Percentiles rank a stretch among this genome's conserved stretches.
Evolutionary conservation across 176 grass and related monocot species (phyloP).

Genomic region (Paspalum notatum): DNA sequence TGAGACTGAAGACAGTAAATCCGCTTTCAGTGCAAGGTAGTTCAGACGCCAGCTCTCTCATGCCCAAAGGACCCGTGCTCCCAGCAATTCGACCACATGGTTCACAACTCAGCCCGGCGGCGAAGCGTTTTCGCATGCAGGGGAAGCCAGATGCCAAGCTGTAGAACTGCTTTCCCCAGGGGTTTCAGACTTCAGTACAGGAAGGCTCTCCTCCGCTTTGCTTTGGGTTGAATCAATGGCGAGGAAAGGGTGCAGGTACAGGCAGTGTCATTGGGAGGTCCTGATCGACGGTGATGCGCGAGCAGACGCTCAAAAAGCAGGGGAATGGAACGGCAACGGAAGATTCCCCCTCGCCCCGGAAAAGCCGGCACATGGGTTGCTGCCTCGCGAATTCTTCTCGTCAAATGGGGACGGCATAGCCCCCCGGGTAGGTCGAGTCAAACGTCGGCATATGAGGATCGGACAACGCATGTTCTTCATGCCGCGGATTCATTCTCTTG

Average conservation of each 20-base stretch:
- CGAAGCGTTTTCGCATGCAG: slow-evolving; percentile 25
- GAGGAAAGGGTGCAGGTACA: slow-evolving; percentile 9
- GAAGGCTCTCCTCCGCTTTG: slow-evolving; percentile 35
- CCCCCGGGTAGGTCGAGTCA: slow-evolving; percentile 1
- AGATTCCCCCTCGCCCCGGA: slow-evolving; percentile 36
- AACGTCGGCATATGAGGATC: slow-evolving; percentile 38
- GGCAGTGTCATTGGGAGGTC: neutral
- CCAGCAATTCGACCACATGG: slow-evolving; percentile 36
- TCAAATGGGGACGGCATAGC: neutral
- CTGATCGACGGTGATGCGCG: slow-evolving; percentile 9
- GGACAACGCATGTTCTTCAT: slow-evolving; percentile 32
- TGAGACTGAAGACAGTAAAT: neutral
- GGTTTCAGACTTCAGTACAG: neutral
- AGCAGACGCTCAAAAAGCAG: slow-evolving; percentile 38
- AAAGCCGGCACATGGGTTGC: slow-evolving; percentile 35
- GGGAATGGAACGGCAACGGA: neutral
- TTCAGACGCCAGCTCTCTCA: neutral
- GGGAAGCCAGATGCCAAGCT: neutral
- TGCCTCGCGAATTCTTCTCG: slow-evolving; percentile 13
- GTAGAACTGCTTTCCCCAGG: neutral
- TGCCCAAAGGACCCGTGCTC: neutral
- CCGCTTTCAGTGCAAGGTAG: neutral
- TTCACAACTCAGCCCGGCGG: slow-evolving; percentile 36
- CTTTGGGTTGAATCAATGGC: slow-evolving; percentile 51
- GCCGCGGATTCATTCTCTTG: neutral